Base-by-base conservation (phyloP, 352 stramenopile species). In the Phytophthora litchii region DNA sequence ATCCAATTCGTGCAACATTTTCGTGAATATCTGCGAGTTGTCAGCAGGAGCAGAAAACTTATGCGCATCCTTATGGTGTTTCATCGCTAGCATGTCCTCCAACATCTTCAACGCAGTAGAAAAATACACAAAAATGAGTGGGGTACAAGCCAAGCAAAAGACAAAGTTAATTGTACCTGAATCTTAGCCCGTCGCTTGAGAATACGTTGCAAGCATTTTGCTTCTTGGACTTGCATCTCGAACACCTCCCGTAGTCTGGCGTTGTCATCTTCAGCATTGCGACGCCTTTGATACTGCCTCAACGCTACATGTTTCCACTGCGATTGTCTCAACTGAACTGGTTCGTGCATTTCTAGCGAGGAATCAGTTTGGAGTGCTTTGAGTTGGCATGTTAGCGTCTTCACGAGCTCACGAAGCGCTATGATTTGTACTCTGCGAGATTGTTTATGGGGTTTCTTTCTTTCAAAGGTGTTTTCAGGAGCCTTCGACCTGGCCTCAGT, bases 191-290 rank as follows among this genome's bases (percentile, higher is more conserved):
- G 64, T 0, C 64, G 64, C 29, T 34, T 34, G 10, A 34, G 29
- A 34, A 34, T 34, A 12, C 29, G 29, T 34, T 34, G 29, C 29
- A 34, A 34, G 29, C 29, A 34, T 34, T 34, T 34, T 13, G 29
- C 29, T 34, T 34, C 29, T 1, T 34, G 46, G n/a, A 61, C 38
- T 37, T 75, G 66, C 20, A 59, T 14, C 3, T 62, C 56, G 11
- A 75, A 13, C 27, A 68, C 57, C 1, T 55, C 31, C 6, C 55
- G 56, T 4, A 75, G 45, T 3, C 17, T 32, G 1, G 34, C 31
- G 14, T 72, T 75, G 3, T 72, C 61, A 40, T 58, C 48, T 47
- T 75, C 60, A 1, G 66, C 49, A 3, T 44, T 44, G 4, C 42
- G 40, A 8, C 60, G 47, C 14, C 35, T 56, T 21, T 35, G 44